Evolutionary conservation across 2,329 filamentous ascomycete genomes (phyloP), one percentile per base, ranked within the genome.

Genomic region (Aureobasidium lini): DNA sequence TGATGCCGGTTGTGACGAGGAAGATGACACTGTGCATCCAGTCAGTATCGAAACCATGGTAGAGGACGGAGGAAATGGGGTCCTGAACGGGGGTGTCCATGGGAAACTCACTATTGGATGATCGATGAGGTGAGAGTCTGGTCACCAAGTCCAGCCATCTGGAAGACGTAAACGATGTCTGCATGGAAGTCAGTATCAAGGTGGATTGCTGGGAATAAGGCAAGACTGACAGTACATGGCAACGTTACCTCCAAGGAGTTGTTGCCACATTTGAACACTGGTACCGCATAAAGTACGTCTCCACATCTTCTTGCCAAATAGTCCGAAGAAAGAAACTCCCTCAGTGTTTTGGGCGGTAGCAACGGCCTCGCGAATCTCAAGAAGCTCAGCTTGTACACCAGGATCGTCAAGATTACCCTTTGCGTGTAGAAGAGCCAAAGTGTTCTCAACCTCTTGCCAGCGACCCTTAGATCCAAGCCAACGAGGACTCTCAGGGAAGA

Each of bases 61-160:
- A n/a, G n/a, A n/a, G n/a, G n/a, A n/a, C n/a, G n/a, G n/a, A n/a
- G n/a, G n/a, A n/a, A n/a, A n/a, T n/a, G n/a, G n/a, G n/a, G n/a
- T n/a, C n/a, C n/a, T n/a, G n/a, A n/a, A n/a, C n/a, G n/a, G n/a
- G n/a, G n/a, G n/a, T n/a, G n/a, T n/a, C n/a, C n/a, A n/a, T n/a
- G n/a, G n/a, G 7, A 5, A 18, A 47, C 46, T 34, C 13, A 48
- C 46, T 75, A 75, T 65, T 75, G 72, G 34, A 75, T 70, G 15
- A 70, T 69, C 0, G 71, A 70, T 1, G 69, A 70, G 54, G 72
- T 69, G 6, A 74, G 66, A 16, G 79, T 80, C 57, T 78, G 71
- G 58, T 82, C 79, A 8, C 79, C 77, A 57, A 84, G 76, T 39
- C 79, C 78, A 6, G 81, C 81, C 80, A 84, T 84, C 57, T 79